Base-by-base conservation (phyloP, 768 basidiomycete genomes). In the Paxillus rubicundulus region DNA sequence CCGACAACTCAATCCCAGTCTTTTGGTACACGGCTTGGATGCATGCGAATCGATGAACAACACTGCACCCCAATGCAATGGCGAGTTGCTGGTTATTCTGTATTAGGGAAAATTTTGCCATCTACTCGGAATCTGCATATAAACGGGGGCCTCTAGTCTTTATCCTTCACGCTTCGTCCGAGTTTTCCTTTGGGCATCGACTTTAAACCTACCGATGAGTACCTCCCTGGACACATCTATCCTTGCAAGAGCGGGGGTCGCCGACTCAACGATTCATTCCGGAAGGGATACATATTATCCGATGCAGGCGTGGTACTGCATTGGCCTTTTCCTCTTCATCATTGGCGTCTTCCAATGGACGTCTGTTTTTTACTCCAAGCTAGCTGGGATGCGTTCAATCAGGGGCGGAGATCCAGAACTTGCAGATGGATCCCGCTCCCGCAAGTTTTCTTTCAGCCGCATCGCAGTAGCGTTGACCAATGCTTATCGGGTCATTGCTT, bases 401-500 rank as follows among this genome's bases (percentile, higher is more conserved):
- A 7, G 10, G 14, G 17, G 16, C 37, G 39, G n/a, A 13, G 53
- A 54, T 18, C 20, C 47, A 38, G 56, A 57, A 34, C 48, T 20
- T 4, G 48, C 44, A 4, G 41, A 48, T 48, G 7, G 28, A 2
- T 21, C 34, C 13, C 16, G 24, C 74, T n/a, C 59, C 66, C 17
- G 64, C 75, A 7, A 65, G 58, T 2, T 79, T 77, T 65, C 72
- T 71, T 46, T 73, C 76, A 39, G 60, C 41, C 65, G 71, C 40
- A 47, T 73, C 33, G 68, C 71, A 5, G 49, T 54, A 8, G 75
- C 77, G 12, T 18, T 76, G 13, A 59, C 66, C 6, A 70, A 77
- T n/a, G 66, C 62, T 0, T 79, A 78, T 62, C 72, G 73, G 36
- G 73, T 78, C 32, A 54, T 74, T 7, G 72, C 73, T 17, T 81